Base-by-base conservation (phyloP, 108 stramenopile species). In the Nitzschia palea region DNA sequence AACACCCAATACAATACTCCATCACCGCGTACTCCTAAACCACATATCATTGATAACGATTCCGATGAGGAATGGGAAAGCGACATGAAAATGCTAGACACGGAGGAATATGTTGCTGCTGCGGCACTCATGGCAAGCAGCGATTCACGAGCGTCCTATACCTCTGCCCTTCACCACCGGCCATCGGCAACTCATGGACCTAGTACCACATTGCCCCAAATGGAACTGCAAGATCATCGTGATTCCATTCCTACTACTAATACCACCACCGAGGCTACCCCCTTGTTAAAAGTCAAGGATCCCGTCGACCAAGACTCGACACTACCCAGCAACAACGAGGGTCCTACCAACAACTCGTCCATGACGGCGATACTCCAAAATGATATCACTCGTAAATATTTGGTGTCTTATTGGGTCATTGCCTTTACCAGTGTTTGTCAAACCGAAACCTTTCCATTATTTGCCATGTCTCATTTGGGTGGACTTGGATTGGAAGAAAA, bases 381-480 rank as follows among this genome's bases (percentile, higher is more conserved):
- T 29, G 25, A 43, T 22, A 55, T 51, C 18, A 86, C 84, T 15
- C 64, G 84, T 27, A 18, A 33, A 2, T 82, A 77, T 65, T 42
- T 85, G 18, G 55, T 81, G 10, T 75, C 64, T 4, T 85, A 90
- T 51, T 87, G 89, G 86, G 35, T 70, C 3, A 82, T 71, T 44
- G 79, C 89, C 0, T 84, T 90, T 56, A 62, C 75, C 17, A 51
- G 67, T 10, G 59, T 82, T n/a, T 40, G 50, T n/a, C 56, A 85
- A 0, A 82, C 78, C 55, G 89, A 90, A 70, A 62, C 65, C 15
- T 87, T 90, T 63, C 89, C 89, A 2, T 72, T 90, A 0, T 90
- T 76, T 66, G 84, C 83, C 54, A 86, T 90, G 25, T 83, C 86
- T 33, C 48, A 62, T 37, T 42, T 48, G 9, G 77, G 71, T 64